These are phyloP conservation scores for Amaranthus tricolor DNA, from an alignment of 179 eudicot genomes.

Conservation along the genomic window DNA sequence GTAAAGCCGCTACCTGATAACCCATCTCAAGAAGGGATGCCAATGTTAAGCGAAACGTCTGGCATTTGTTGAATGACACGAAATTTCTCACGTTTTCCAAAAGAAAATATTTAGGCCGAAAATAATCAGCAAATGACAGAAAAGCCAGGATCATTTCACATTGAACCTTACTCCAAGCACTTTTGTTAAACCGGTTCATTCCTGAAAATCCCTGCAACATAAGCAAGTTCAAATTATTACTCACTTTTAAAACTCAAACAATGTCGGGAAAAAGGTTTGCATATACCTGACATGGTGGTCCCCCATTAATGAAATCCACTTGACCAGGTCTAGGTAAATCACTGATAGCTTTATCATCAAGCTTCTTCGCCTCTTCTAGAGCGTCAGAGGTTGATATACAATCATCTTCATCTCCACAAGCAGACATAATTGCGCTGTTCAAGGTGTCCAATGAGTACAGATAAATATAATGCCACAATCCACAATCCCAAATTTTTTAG, in stretches of 20 bases:
- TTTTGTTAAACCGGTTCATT: constrained; percentile 90
- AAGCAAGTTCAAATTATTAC: not conserved
- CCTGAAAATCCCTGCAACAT: constrained; percentile 91
- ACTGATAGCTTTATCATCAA: constrained; percentile 47
- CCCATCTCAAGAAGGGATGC: constrained; percentile 99
- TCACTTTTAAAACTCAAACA: not conserved
- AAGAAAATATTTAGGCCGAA: constrained; percentile 84
- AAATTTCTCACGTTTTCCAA: constrained; percentile 92
- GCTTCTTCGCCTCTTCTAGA: constrained; percentile 58
- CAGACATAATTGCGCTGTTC: constrained; percentile 74
- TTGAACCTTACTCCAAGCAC: constrained; percentile 97
- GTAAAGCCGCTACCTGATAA: constrained; percentile 62
- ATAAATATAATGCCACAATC: constrained; percentile 4
- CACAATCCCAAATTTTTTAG: not conserved
- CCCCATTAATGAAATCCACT: constrained; percentile 96
- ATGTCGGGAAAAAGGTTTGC: not conserved
- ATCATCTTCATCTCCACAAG: constrained; percentile 77
- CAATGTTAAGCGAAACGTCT: constrained; percentile 83
- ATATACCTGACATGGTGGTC: constrained; percentile 94
- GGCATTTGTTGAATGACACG: constrained; percentile 96
- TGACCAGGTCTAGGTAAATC: constrained; percentile 80
- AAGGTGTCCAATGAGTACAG: constrained; percentile 8
- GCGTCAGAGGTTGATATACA: constrained; percentile 80
- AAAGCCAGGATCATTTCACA: constrained; percentile 98
- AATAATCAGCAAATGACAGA: constrained; percentile 91